Evolutionary conservation across 192 early-diverging fungal species (phyloP), one percentile per base, ranked within the genome.

Genomic region (Podila epigama): DNA sequence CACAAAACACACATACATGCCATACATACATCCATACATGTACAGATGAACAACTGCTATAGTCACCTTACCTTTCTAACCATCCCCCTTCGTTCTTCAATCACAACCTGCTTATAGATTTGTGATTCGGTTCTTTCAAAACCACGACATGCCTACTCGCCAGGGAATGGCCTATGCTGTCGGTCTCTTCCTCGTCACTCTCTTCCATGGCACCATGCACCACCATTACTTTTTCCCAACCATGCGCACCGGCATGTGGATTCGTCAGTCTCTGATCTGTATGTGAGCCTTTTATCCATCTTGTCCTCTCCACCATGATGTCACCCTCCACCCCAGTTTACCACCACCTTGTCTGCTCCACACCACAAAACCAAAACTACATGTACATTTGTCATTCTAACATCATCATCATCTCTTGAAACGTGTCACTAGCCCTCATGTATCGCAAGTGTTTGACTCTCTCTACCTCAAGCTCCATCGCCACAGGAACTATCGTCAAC

Each of bases 221-320:
- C 79, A 81, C 33, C 79, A 81, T 39, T 72, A 68, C 42, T 81
- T 81, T 61, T 81, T 71, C 56, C 79, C 79, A 3, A 68, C 69
- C 13, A 81, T 81, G 69, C 79, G 79, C 11, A 81, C 79, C 18
- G 79, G 79, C 39, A 35, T 72, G 18, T 72, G 66, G 63, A 60
- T 81, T 33, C 60, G 79, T n/a, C 65, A 68, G 33, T 60, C 61
- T 60, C 27, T 73, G 37, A 66, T 71, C 60, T 81, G 51, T 63
- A 39, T 18, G 62, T 27, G 3, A 20, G 22, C 10, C 32, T 10
- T 20, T 56, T 63, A n/a, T 15, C 48, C 27, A 51, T 51, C 12
- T 41, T 42, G 42, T 29, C 25, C 34, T 28, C 13, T 13, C 32
- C 7, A 20, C 8, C 40, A 22, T 63, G 40, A n/a, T 32, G 13